A percentile compares a stretch with the other conserved stretches of the same genome.
Evolutionary conservation across 805 yeast genomes (phyloP).

Genomic region (Sungouiella thailandica): DNA sequence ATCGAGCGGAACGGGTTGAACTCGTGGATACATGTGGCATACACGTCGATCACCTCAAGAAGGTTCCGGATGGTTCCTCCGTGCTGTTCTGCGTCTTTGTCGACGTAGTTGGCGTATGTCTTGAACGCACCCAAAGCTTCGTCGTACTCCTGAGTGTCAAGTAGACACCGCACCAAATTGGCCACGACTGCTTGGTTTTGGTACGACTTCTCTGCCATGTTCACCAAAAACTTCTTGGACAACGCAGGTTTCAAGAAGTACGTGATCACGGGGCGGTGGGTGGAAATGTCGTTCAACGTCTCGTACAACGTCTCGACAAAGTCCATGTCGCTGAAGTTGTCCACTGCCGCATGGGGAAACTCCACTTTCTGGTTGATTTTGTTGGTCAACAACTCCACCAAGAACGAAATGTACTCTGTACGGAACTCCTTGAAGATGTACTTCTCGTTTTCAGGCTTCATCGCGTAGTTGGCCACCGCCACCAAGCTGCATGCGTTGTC

Average conservation of each 20-base stretch:
- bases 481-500: conserved; percentile 22
- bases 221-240: conserved; percentile 28
- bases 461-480: conserved; percentile 23
- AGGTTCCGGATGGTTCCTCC: conserved; percentile 27
- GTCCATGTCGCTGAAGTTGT: conserved; percentile 16
- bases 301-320: conserved; percentile 29
- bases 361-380: conserved; percentile 11
- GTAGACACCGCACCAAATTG: conserved; percentile 26
- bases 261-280: conserved; percentile 4
- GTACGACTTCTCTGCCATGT: conserved; percentile 27
- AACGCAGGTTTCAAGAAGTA: conserved; percentile 18
- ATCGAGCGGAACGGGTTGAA: conserved; percentile 36
- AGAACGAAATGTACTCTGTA: conserved; percentile 21
- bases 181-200: conserved; percentile 33
- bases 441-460: conserved; percentile 16
- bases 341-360: conserved; percentile 28
- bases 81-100: conserved; percentile 28
- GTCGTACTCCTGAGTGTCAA: conserved; percentile 34
- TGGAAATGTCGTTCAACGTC: conserved; percentile 21
- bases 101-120: conserved; percentile 30
- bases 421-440: conserved; percentile 17
- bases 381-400: conserved; percentile 16
- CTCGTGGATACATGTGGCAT: conserved; percentile 25
- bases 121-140: conserved; percentile 41
- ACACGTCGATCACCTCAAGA: conserved; percentile 28